Conservation (phyloP, 768 basidiomycete species). For the Cystobasidium ongulense region DNA sequence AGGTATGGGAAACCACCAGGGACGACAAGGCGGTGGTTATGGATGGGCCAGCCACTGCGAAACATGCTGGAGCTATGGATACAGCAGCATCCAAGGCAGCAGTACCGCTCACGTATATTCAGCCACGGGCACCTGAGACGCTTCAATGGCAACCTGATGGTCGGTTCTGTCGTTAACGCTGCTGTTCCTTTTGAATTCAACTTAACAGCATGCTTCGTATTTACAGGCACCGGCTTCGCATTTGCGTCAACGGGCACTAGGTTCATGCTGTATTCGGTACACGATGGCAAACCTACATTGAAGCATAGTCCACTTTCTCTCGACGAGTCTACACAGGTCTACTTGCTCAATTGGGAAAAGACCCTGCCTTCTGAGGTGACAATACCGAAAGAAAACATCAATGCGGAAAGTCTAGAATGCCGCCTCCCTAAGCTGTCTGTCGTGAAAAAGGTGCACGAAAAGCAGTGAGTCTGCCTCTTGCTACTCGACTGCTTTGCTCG, state of each 20-base stretch:
- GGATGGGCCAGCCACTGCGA: neutral
- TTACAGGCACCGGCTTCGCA: slow-evolving; percentile 5
- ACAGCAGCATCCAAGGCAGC: neutral
- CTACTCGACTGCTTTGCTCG: neutral
- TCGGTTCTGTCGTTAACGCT: neutral
- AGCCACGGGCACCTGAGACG: slow-evolving; percentile 4
- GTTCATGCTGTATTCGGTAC: slow-evolving; percentile 7
- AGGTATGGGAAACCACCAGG: slow-evolving; percentile 5
- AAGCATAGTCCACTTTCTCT: neutral
- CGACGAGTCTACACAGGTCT: neutral
- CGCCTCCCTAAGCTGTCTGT: neutral
- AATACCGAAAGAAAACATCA: neutral
- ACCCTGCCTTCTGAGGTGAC: neutral
- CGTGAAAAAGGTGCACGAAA: slow-evolving; percentile 8
- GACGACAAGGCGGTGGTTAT: slow-evolving; percentile 1
- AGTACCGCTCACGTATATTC: neutral
- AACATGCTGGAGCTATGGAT: neutral
- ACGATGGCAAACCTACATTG: slow-evolving; percentile 10
- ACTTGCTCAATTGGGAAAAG: slow-evolving; percentile 16
- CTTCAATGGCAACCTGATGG: slow-evolving; percentile 14
- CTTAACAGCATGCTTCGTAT: neutral
- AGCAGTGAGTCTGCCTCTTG: neutral
- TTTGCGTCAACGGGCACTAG: slow-evolving; percentile 1
- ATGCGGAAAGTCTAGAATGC: neutral
- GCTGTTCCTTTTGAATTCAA: neutral